Base-by-base conservation (phyloP, 345 rosid species). In the Turnera subulata region DNA sequence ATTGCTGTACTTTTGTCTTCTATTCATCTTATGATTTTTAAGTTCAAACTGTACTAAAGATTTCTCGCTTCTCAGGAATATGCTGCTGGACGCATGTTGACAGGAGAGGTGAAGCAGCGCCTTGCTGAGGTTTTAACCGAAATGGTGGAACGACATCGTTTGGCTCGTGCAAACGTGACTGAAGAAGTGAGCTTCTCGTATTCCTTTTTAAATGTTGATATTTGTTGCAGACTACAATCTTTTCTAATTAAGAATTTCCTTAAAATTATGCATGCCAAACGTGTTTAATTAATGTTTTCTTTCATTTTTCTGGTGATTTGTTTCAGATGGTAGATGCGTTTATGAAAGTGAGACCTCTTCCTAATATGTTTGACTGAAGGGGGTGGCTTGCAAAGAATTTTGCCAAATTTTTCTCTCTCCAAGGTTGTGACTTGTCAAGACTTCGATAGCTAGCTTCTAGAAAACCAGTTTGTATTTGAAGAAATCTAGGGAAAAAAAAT, bases 261-360 rank as follows among this genome's bases (percentile, higher is more conserved):
- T n/a, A n/a, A n/a, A n/a, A n/a, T 50, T 22, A 16, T n/a, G n/a
- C n/a, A n/a, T n/a, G n/a, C n/a, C n/a, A n/a, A n/a, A n/a, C n/a
- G n/a, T n/a, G n/a, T n/a, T n/a, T n/a, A n/a, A n/a, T n/a, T n/a
- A n/a, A n/a, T n/a, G n/a, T n/a, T n/a, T n/a, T n/a, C n/a, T n/a
- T n/a, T n/a, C 26, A 29, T 11, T 23, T n/a, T 25, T 44, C 12
- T 43, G 16, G 19, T 20, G 16, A 37, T 13, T 50, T 4, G n/a
- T 46, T 69, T 25, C 82, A 93, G 99, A 84, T 89, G 94, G 96
- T 89, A 64, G 92, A 83, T 73, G 96, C 97, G 24, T 87, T 89
- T 71, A 87, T 93, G 97, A 81, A 86, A 0, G 90, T 74, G 50
- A 79, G 99, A 74, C 95, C 97, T 18, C 97, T 89, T 60, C 99